Evolutionary conservation across 2,329 filamentous ascomycete genomes (phyloP).

Genomic region (Hymenotorrendiella dingleyae): DNA sequence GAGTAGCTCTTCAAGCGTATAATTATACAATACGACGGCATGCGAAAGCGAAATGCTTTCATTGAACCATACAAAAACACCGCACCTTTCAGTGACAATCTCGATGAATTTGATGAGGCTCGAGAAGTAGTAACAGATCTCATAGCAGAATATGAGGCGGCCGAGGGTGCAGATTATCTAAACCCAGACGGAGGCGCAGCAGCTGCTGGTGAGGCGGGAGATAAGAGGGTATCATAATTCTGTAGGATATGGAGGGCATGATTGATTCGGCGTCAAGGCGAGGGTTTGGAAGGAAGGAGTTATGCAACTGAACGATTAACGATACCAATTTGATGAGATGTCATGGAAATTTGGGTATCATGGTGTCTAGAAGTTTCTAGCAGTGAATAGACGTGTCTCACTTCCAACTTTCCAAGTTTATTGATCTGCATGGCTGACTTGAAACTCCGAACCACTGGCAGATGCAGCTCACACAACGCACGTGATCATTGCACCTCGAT

Average conservation of each 20-base stretch:
- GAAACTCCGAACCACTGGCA: too few species aligned
- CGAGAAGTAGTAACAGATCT: constrained; percentile 86
- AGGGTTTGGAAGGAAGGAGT: constrained; percentile 12
- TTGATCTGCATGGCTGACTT: background rate
- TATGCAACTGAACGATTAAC: constrained; percentile 21
- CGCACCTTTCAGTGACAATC: constrained; percentile 82
- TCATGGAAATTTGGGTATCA: too few species aligned
- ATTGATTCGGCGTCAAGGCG: background rate
- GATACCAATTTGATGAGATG: constrained; percentile 26
- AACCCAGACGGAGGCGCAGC: constrained; percentile 46
- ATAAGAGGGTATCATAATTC: constrained; percentile 23
- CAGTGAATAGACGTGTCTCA: too few species aligned
- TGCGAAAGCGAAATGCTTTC: constrained; percentile 95
- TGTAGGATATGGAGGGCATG: background rate
- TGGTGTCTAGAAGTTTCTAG: too few species aligned
- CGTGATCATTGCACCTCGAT: too few species aligned
- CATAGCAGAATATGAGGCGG: constrained; percentile 92
- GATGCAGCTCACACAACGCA: too few species aligned
- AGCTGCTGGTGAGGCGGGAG: constrained; percentile 26
- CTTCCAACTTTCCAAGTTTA: too few species aligned
- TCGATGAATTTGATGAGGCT: constrained; percentile 93
- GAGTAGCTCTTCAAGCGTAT: constrained; percentile 82
- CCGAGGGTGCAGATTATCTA: constrained; percentile 84
- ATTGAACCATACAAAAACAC: constrained; percentile 96
- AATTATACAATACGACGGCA: constrained; percentile 82